Base-by-base conservation (phyloP, 352 stramenopile species). In the Phytophthora kernoviae region DNA sequence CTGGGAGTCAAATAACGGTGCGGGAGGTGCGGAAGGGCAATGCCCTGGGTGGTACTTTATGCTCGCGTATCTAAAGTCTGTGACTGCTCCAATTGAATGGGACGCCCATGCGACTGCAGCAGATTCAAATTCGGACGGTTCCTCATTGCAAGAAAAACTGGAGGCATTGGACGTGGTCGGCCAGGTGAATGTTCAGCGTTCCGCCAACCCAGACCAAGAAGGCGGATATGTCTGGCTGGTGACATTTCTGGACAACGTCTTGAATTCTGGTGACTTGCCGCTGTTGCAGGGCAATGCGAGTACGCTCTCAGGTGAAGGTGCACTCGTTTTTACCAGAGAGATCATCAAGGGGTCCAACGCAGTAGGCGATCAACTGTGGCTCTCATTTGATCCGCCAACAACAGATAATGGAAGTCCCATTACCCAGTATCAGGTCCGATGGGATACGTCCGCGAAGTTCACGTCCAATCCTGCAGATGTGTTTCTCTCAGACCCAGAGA, bases 21-120 rank as follows among this genome's bases (percentile, higher is more conserved):
- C 62, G 36, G 4, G 84, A 93, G 50, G 58, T 89, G 7, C 70
- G 80, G n/a, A 90, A 89, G 37, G 84, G 84, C 6, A 94, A 94
- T 50, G 58, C 56, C 7, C 62, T 94, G n/a, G 61, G 67, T 5
- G 84, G 84, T 0, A 79, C 59, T 93, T 94, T 33, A 87, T 69
- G 7, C 63, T 93, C 0, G 52, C 62, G 4, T 94, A 90, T 44
- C 47, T 65, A 24, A 70, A 62, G 15, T 71, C 60, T 1, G 55
- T 56, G 40, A 84, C 81, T 0, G n/a, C 55, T 33, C 10, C 56
- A 3, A 66, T 70, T 11, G 14, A 54, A 17, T 70, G 51, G 51
- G 40, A 70, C 26, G 84, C 85, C 0, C 36, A 37, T 8, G 82
- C 73, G 5, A 85, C 68, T 4, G 42, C 61, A 4, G 27, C 46